Base-by-base conservation (phyloP, 371 early-diverging fungal species). In the Conidiobolus incongruus region DNA sequence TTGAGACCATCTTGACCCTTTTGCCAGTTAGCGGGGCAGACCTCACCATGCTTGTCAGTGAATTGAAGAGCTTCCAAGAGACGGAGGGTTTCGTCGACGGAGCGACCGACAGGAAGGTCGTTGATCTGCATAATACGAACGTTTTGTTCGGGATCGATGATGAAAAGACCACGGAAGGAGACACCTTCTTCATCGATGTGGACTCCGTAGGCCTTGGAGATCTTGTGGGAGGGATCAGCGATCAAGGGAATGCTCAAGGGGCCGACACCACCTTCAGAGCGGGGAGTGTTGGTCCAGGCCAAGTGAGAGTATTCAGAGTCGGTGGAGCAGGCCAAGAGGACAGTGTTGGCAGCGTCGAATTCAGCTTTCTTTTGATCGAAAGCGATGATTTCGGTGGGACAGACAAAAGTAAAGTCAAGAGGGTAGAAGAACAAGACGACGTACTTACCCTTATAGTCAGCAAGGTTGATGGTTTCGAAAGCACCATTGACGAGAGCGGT, bases 41-140 rank as follows among this genome's bases (percentile, higher is more conserved):
- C 77, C 47, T 53, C 53, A 34, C 53, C 53, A 34, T 49, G 44
- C 17, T 80, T 68, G 49, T 91, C 92, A 48, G 75, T 70, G 66
- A 88, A 93, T 61, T 90, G 76, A 54, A 96, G 66, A 19, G 97
- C 99, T 66, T 96, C 78, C 44, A 99, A 62, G 13, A 96, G 65
- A 54, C 99, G 81, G 40, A 98, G 55, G 24, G 82, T 72, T 63
- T 98, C 98, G 54, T 89, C 82, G 38, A 93, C 86, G 23, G 76
- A 78, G 54, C 98, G 75, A 45, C 99, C 99, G 49, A 99, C 77
- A 38, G 77, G 80, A 49, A 86, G 62, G 52, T 91, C 55, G 64
- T 85, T 79, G 56, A 84, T 61, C 54, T 66, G 66, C 53, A 69
- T 60, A 49, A 73, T 64, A 46, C 81, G 77, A 38, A 94, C 70